Evolutionary conservation across 2,329 filamentous ascomycete genomes (phyloP), one percentile per base, ranked within the genome.

Genomic region (Fusarium globosum): DNA sequence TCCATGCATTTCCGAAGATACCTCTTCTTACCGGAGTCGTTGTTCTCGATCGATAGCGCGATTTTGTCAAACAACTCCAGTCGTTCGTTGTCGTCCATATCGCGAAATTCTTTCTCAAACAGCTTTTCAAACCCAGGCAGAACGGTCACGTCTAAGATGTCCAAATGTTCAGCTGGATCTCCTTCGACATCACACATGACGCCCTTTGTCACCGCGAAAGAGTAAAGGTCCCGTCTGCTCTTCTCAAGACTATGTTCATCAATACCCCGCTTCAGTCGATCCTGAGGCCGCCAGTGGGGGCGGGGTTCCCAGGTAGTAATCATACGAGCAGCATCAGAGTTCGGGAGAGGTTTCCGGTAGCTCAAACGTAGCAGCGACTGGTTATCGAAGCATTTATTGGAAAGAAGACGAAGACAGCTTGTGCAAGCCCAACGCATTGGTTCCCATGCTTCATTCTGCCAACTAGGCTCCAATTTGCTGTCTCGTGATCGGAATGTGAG

Each of bases 351-450:
- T n/a, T 73, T 76, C 6, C 65, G 55, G 43, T 72, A 75, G 3
- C 39, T 6, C 0, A 72, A 46, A 14, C 52, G 46, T 1, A 69
- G 51, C 5, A 76, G 20, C 2, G 55, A 66, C 2, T 65, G 58
- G n/a, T 69, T 75, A 9, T 65, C 58, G 26, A 75, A 76, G 16
- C 41, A 35, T 21, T 51, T 52, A 36, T 68, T 63, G 2, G 60
- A 7, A 2, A 76, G 57, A n/a, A 76, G 72, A 20, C 65, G 67
- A 11, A 69, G 59, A 20, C 73, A 75, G 3, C 52, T 20, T 1
- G 57, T 57, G 41, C 72, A 76, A 3, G 72, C 63, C 72, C 72
- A 76, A 16, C 60, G 68, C 16, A 73, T 71, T 12, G 6, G 11
- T 4, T 42, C 41, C 65, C 72, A 71, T 18, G n/a, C 30, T 6